Evolutionary conservation across 2,329 filamentous ascomycete species (phyloP).

Genomic region (Fusarium xyrophilum): DNA sequence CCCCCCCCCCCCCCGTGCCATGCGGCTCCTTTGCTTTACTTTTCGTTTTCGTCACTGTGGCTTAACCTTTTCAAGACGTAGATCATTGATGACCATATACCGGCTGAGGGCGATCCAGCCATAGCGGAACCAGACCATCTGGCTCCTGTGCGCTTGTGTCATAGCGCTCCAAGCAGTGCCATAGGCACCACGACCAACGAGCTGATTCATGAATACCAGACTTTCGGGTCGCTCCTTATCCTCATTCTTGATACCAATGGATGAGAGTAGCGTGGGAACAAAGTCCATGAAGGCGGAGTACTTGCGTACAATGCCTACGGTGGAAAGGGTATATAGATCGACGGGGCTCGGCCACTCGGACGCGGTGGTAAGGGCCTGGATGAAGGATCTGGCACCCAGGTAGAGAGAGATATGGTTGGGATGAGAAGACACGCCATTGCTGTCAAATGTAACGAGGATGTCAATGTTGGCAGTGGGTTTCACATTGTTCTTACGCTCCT

Average conservation of each 20-base stretch:
- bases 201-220: slow-evolving; percentile 74
- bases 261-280: slow-evolving; percentile 67
- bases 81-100: slow-evolving; percentile 95
- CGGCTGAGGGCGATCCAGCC: slow-evolving; percentile 90
- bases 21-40: slow-evolving; percentile 10
- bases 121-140: slow-evolving; percentile 99
- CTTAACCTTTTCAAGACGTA: slow-evolving; percentile 61
- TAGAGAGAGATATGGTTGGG: slow-evolving; percentile 93
- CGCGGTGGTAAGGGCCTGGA: slow-evolving; percentile 69
- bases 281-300: slow-evolving; percentile 81
- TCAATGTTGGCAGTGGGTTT: slow-evolving; percentile 69
- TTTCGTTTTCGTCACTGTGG: slow-evolving; percentile 5
- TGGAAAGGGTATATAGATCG: slow-evolving; percentile 83
- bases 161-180: slow-evolving; percentile 79
- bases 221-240: slow-evolving; percentile 55
- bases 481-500: slow-evolving; percentile 43
- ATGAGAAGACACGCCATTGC: slow-evolving; percentile 81
- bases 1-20: slow-evolving; percentile 21
- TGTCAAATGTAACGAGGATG: slow-evolving; percentile 88
- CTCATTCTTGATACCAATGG: slow-evolving; percentile 48
- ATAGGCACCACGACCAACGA: slow-evolving; percentile 64
- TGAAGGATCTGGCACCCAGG: slow-evolving; percentile 78
- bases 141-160: slow-evolving; percentile 87
- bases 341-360: slow-evolving; percentile 75
- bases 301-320: slow-evolving; percentile 77